Percentiles rank a stretch among this genome's conserved stretches.
phyloP scores from a whole-genome alignment of 2,329 filamentous ascomycete species.

The Pseudogymnoascus sp. region DNA sequence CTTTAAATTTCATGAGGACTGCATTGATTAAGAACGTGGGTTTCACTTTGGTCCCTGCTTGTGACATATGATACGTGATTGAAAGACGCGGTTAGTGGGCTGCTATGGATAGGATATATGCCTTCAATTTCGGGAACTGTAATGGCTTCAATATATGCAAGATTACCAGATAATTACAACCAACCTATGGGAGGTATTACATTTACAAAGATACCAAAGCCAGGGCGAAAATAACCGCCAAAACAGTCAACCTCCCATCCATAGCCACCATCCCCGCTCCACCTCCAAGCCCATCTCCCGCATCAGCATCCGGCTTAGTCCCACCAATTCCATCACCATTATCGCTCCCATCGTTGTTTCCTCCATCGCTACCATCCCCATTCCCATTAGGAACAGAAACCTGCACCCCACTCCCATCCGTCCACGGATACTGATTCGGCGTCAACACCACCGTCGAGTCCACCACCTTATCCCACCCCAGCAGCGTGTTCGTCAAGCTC shows the following conservation, averaged over 20 bases:
- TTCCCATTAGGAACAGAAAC: background rate
- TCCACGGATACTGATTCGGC: constrained; percentile 2
- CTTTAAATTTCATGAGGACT: background rate
- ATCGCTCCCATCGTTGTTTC: background rate
- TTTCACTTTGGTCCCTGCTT: background rate
- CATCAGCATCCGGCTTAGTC: background rate
- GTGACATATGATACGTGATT: background rate
- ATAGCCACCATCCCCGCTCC: background rate
- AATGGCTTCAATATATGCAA: background rate
- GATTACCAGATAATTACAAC: background rate
- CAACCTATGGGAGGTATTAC: background rate
- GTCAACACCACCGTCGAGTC: background rate
- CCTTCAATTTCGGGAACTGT: background rate
- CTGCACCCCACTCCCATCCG: constrained; percentile 7
- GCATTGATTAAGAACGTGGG: background rate
- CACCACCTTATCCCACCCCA: background rate
- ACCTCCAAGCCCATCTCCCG: background rate
- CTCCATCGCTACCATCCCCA: background rate
- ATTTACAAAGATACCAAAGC: background rate
- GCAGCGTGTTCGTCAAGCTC: background rate
- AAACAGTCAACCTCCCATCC: background rate
- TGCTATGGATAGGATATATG: background rate
- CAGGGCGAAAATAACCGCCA: constrained; percentile 3
- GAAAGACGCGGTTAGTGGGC: background rate
- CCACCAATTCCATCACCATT: background rate